phyloP scores from a whole-genome alignment of 1,284 basidiomycete genomes.

The Cryptococcus sp. region DNA sequence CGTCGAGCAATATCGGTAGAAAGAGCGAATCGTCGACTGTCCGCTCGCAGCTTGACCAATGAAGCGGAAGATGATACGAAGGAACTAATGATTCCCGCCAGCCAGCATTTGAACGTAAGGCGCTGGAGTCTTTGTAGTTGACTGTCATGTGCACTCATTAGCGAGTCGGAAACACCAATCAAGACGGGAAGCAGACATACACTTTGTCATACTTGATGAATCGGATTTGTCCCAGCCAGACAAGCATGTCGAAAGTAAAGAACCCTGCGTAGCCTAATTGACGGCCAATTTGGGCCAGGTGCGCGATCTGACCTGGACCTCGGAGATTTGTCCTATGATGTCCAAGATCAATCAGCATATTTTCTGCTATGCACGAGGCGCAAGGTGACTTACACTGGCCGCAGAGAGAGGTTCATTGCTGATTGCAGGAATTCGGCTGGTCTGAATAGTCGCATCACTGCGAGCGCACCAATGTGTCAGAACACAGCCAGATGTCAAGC shows the following conservation, averaged over 20 bases:
- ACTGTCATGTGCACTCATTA: neutral
- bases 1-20: constrained; percentile 35
- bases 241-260: constrained; percentile 74
- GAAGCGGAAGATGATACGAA: constrained; percentile 60
- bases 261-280: constrained; percentile 93
- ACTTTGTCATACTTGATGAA: constrained; percentile 62
- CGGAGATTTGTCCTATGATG: constrained; percentile 27
- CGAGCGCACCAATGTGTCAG: neutral
- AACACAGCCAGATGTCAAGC: neutral
- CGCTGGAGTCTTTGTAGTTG: constrained; percentile 66
- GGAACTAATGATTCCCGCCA: constrained; percentile 80
- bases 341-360: constrained; percentile 1
- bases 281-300: constrained; percentile 75
- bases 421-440: constrained; percentile 93
- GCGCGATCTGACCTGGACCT: constrained; percentile 64
- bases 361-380: neutral
- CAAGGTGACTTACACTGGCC: constrained; percentile 43
- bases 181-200: constrained; percentile 28
- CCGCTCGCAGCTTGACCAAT: constrained; percentile 50
- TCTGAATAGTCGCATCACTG: constrained; percentile 91
- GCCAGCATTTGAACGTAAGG: constrained; percentile 84
- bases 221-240: constrained; percentile 79
- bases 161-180: constrained; percentile 58
- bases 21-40: constrained; percentile 46
- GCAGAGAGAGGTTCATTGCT: constrained; percentile 73